Base-by-base conservation (phyloP, 305 asterid genomes). In the Andrographis paniculata region DNA sequence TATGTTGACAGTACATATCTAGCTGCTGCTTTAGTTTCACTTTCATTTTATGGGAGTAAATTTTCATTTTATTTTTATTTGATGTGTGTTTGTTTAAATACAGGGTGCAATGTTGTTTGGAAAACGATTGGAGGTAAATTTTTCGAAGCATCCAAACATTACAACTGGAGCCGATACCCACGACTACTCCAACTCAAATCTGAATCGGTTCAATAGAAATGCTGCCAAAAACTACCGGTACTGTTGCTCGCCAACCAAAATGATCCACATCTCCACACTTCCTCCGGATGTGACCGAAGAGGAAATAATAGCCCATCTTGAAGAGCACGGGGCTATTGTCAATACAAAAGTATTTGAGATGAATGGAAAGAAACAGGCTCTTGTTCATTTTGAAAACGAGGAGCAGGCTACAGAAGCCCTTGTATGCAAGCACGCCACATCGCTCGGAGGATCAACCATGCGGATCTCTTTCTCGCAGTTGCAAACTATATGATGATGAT, bases 351-450 rank as follows among this genome's bases (percentile, higher is more conserved):
- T 86, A 12, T 91, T 91, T 60, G 99, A 86, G 73, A 83, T 79
- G 91, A 91, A 91, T n/a, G 94, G 96, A 20, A 86, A 86, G 78
- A 87, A 91, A 61, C 99, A 83, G 70, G 88, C 94, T 66, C 95
- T 86, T 30, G 80, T 86, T 53, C 92, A 78, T 42, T 80, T 80
- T 42, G 96, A 91, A 66, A 83, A 63, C 8, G 96, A 91, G 70
- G 95, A 86, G 75, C 87, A 76, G 72, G 96, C 99, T 24, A 78
- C 99, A 27, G 99, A 91, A 73, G 92, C 96, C 58, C 89, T 91
- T 50, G 93, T 83, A 61, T 82, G 98, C 81, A 91, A 91, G 75
- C 95, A 91, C 60, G 98, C 98, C 20, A 82, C 95, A 14, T 69
- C 94, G 5, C 87, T 91, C 15, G 72, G 77, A 44, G 95, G 95